Percentiles rank a stretch among this genome's conserved stretches.
Evolutionary conservation across 2,329 filamentous ascomycete species (phyloP).

Genomic region (Alternaria longipes): DNA sequence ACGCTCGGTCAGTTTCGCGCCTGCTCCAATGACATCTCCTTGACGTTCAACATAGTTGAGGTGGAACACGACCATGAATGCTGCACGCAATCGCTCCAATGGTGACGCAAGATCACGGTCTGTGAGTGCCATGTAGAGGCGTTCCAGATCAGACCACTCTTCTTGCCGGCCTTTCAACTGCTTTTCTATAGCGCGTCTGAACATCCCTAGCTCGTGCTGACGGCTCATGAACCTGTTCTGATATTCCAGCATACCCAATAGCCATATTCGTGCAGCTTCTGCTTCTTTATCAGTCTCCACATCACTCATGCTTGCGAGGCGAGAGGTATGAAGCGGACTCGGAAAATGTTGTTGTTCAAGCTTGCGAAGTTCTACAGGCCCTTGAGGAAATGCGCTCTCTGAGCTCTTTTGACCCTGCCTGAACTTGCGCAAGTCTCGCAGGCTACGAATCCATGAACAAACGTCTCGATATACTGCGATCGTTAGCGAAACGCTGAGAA

Average conservation of each 20-base stretch:
- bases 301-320: slow-evolving; percentile 5
- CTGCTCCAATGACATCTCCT: slow-evolving; percentile 4
- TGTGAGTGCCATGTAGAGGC: slow-evolving; percentile 32
- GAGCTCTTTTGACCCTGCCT: background rate
- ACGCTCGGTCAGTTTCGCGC: slow-evolving; percentile 5
- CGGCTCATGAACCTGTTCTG: slow-evolving; percentile 10
- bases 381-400: background rate
- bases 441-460: slow-evolving; percentile 7
- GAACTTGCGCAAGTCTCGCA: slow-evolving; percentile 12
- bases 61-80: slow-evolving; percentile 23
- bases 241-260: slow-evolving; percentile 16
- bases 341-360: slow-evolving; percentile 9
- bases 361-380: background rate
- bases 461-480: slow-evolving; percentile 11
- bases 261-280: slow-evolving; percentile 20
- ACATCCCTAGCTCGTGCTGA: slow-evolving; percentile 18
- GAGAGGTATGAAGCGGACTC: background rate
- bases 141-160: slow-evolving; percentile 23
- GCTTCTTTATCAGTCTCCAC: slow-evolving; percentile 8
- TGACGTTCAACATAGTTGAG: slow-evolving; percentile 20
- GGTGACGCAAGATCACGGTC: slow-evolving; percentile 9
- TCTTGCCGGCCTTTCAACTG: slow-evolving; percentile 4
- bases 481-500: background rate
- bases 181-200: slow-evolving; percentile 27
- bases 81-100: slow-evolving; percentile 17